phyloP scores from a whole-genome alignment of 306 rosid species.

The Trifolium pratense region DNA sequence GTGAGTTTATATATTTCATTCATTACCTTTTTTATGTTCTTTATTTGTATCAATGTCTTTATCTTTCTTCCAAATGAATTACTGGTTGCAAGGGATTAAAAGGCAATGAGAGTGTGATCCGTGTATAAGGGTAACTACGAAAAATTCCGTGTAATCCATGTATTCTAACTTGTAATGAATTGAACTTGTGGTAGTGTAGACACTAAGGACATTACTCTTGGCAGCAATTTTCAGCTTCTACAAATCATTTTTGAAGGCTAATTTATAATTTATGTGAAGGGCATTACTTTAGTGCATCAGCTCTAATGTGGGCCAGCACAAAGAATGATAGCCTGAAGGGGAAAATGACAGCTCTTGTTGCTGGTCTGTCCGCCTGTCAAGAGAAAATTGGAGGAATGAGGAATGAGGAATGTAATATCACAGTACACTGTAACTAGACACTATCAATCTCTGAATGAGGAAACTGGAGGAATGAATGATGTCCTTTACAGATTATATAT shows the following conservation, averaged over 20 bases:
- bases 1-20: constrained; percentile 48
- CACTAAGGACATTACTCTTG: too few species aligned
- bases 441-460: constrained; percentile 73
- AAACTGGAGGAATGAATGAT: constrained; percentile 99
- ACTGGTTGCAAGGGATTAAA: not conserved
- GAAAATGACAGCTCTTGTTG: constrained; percentile 68
- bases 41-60: too few species aligned
- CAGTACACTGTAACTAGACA: constrained; percentile 60
- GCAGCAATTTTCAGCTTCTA: constrained; percentile 26
- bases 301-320: constrained; percentile 91
- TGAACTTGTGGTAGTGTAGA: too few species aligned
- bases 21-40: not conserved
- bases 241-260: constrained; percentile 29
- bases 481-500: constrained; percentile 77
- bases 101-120: not conserved
- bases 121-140: not conserved
- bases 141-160: constrained; percentile 18
- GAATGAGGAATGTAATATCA: constrained; percentile 67
- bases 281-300: constrained; percentile 91
- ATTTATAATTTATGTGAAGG: constrained; percentile 58
- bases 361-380: constrained; percentile 70
- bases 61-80: too few species aligned
- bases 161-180: not conserved
- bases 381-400: constrained; percentile 76
- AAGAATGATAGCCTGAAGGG: constrained; percentile 54